Base-by-base conservation (phyloP, 2,329 filamentous ascomycete genomes). In the Botrytis aclada region DNA sequence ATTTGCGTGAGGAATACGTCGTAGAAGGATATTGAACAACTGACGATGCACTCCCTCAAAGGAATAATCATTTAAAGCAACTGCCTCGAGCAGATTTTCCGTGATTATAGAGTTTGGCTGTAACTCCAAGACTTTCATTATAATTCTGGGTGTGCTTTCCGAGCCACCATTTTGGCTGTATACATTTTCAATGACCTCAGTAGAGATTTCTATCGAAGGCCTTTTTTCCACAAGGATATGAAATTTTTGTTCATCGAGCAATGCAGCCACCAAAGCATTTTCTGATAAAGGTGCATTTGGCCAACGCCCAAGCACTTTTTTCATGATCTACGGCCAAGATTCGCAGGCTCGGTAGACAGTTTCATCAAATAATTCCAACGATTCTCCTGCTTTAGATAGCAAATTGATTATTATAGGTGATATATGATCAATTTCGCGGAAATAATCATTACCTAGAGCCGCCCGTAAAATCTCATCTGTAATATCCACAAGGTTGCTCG, bases 131-230 rank as follows among this genome's bases (percentile, higher is more conserved):
- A 37, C 20, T 4, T 60, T 60, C 4, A 60, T 2, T 22, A 34
- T 32, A 34, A 18, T 60, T 3, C 6, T 34, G 0, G 6, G 1
- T 14, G 3, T 32, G 43, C 9, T 45, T 1, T 14, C 32, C 20
- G 18, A 60, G 32, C 10, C 9, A 32, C 0, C 0, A 45, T 60
- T 1, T 4, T 5, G 0, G 16, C 10, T 1, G 32, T 20, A 37
- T 4, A 25, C 1, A 60, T 18, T 9, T 60, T 8, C 9, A 34
- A 60, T 34, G 32, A 34, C 20, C 29, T 3, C 32, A 60, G 32
- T 18, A 22, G 32, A 34, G 32, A 60, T 60, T 25, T 3, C 32
- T 60, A 25, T 60, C 20, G 20, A 34, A 12, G 56, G 56, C 0
- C 4, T 37, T 37, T 60, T 22, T 12, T 37, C 9, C 20, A 60